Evolutionary conservation across 345 rosid species (phyloP).

Genomic region (Sonneratia caseolaris): DNA sequence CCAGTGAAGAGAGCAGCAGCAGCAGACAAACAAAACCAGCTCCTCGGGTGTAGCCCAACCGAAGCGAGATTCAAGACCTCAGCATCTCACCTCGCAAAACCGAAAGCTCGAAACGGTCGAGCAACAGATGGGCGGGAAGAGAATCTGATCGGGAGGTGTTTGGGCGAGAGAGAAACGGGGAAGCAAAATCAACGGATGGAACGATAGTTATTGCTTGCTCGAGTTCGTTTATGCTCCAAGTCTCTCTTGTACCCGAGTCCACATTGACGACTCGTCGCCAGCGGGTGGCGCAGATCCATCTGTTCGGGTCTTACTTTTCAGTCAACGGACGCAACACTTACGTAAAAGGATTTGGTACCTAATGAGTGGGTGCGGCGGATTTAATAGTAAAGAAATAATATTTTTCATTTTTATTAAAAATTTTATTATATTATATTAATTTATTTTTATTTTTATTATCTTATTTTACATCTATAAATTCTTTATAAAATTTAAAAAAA

Average conservation of each 20-base stretch:
- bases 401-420: no score
- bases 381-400: no score
- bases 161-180: not conserved
- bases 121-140: not conserved
- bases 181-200: not conserved
- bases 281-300: not conserved
- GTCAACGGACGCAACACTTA: not conserved
- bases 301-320: constrained; percentile 1
- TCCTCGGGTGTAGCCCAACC: not conserved
- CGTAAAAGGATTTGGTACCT: no score
- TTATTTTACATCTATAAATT: no score
- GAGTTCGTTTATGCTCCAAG: not conserved
- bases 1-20: not conserved
- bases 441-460: no score
- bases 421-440: no score
- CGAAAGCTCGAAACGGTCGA: not conserved
- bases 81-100: not conserved
- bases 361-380: no score
- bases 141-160: not conserved
- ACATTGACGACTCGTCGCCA: constrained; percentile 15
- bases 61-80: not conserved
- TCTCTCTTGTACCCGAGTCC: not conserved
- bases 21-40: not conserved
- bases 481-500: no score
- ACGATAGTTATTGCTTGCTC: not conserved